Evolutionary conservation across 495 filamentous ascomycete species (phyloP).

Genomic region (Neurospora sp.): DNA sequence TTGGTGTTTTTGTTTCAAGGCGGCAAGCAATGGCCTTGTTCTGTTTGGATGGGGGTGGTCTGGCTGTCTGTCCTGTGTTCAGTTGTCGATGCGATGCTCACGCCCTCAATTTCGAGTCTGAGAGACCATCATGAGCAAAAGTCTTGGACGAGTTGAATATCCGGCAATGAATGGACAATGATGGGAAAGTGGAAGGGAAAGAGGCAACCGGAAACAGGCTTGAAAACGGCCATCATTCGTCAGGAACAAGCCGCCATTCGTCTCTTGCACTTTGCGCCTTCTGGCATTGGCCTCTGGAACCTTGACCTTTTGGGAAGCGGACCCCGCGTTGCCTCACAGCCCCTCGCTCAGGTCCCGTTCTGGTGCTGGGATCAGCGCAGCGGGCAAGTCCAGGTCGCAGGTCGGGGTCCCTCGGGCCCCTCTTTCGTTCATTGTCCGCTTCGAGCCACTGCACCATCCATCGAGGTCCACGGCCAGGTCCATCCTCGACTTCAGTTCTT

Average conservation of each 20-base stretch:
- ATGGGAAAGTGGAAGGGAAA: neutral
- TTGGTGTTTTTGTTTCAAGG: neutral
- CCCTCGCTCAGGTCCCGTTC: neutral
- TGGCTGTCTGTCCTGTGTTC: neutral
- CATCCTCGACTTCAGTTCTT: neutral
- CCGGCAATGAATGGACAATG: neutral
- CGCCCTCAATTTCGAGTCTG: neutral
- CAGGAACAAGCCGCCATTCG: neutral
- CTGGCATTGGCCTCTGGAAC: neutral
- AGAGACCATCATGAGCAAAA: neutral
- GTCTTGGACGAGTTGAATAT: neutral
- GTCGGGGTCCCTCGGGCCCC: neutral
- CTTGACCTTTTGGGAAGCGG: neutral
- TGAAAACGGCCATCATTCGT: neutral
- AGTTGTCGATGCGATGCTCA: neutral
- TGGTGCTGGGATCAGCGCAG: neutral
- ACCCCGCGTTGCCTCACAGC: neutral
- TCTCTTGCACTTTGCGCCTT: neutral
- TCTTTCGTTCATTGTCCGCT: neutral
- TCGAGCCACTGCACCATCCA: neutral
- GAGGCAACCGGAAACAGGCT: neutral
- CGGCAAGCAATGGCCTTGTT: neutral
- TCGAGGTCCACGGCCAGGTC: neutral
- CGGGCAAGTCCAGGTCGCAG: neutral
- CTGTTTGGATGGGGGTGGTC: neutral